Base-by-base conservation (phyloP, 176 grass and related monocot genomes). In the Eleusine indica region DNA sequence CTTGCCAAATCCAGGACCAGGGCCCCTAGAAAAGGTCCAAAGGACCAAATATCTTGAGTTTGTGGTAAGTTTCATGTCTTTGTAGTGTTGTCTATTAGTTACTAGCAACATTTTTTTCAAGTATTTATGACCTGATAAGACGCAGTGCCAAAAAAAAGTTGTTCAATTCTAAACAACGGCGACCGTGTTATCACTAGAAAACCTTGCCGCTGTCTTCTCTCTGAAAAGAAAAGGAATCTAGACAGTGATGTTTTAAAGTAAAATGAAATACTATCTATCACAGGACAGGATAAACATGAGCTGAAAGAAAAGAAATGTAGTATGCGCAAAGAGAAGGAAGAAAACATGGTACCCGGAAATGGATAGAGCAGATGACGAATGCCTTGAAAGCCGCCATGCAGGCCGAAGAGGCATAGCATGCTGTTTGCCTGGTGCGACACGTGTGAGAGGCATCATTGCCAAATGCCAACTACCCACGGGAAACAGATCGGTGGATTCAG, bases 401-500 rank as follows among this genome's bases (percentile, higher is more conserved):
- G 15, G 21, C n/a, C 61, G 39, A 17, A 46, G 43, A 32, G 56
- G 35, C 57, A 39, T 88, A 54, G 57, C 5, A 60, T 22, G 57
- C 47, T 54, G 47, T 71, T 86, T 65, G 13, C 6, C 56, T 3
- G 15, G 39, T 5, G 62, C 38, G 60, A 82, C 88, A 90, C 73
- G 73, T 85, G 83, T 77, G 72, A 71, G 70, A 75, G 13, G 71
- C 54, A 82, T 63, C 37, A 53, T 9, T 46, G 6, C 43, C 44
- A 35, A 35, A 35, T 16, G 68, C 68, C 84, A 86, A 83, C 79
- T 18, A 40, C 83, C 79, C 84, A 73, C 58, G 3, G 78, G 29
- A 73, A 82, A 82, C 73, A 41, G 57, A 21, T 54, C 44, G 42
- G 53, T 41, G 87, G 75, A 63, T 81, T 76, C 64, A 82, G 75